A percentile compares a stretch with the other conserved stretches of the same genome.
Conservation (phyloP, 2,329 filamentous ascomycete species). For the Neofusicoccum laricinum region DNA sequence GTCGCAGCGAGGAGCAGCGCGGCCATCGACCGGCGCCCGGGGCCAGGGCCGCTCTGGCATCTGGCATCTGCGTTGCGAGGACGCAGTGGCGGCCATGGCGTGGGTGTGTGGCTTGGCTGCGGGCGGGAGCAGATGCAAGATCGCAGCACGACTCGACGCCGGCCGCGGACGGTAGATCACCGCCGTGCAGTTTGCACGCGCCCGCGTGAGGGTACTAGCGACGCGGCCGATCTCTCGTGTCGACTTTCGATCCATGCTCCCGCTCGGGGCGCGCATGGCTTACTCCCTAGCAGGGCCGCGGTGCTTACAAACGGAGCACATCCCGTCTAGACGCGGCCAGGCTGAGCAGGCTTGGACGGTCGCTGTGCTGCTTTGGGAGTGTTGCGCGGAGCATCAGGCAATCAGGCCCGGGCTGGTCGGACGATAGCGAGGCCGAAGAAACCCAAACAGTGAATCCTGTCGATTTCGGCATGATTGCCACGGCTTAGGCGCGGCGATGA, state of each 20-base stretch:
- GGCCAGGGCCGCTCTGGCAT: background rate
- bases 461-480: background rate
- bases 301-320: background rate
- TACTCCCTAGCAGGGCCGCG: background rate
- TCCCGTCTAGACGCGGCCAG: background rate
- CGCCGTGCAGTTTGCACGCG: conserved; percentile 13
- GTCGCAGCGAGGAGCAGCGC: background rate
- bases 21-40: no score
- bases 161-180: conserved; percentile 12
- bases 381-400: conserved; percentile 7
- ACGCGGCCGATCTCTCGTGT: conserved; percentile 12
- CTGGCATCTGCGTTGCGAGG: background rate
- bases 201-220: background rate
- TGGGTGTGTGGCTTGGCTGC: conserved; percentile 3
- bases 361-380: conserved; percentile 8
- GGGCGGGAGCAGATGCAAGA: conserved; percentile 15
- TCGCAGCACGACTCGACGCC: conserved; percentile 12
- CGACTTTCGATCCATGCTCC: conserved; percentile 7
- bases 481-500: background rate
- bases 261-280: background rate
- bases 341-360: conserved; percentile 2
- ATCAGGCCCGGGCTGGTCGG: background rate
- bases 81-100: conserved; percentile 2
- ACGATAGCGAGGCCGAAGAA: background rate
- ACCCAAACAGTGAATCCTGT: conserved; percentile 9